phyloP scores from a whole-genome alignment of 2,329 filamentous ascomycete species.

The Massarina eburnea region DNA sequence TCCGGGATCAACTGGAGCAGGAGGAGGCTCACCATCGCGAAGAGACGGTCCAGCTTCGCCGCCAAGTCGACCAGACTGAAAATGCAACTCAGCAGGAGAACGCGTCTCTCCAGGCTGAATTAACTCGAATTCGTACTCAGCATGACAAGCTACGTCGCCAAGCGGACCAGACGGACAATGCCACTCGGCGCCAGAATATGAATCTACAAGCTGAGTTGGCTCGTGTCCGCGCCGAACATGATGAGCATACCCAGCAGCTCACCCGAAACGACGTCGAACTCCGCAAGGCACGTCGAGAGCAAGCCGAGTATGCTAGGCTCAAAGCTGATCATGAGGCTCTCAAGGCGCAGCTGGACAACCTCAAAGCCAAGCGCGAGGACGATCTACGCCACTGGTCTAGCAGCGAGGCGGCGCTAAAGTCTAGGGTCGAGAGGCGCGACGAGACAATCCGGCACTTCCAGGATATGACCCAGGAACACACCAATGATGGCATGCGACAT shows the following conservation, averaged over 20 bases:
- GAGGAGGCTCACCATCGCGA: constrained; percentile 37
- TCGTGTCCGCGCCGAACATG: constrained; percentile 35
- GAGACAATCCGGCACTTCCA: constrained; percentile 44
- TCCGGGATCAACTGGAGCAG: constrained; percentile 36
- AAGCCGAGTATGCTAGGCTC: constrained; percentile 56
- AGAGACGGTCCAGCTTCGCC: constrained; percentile 38
- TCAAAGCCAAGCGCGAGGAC: constrained; percentile 70
- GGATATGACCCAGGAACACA: constrained; percentile 40
- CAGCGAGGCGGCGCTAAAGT: constrained; percentile 35
- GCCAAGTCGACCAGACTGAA: constrained; percentile 35
- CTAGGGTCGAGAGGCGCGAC: constrained; percentile 38
- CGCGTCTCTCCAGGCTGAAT: constrained; percentile 34
- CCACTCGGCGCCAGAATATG: constrained; percentile 37
- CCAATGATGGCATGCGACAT: constrained; percentile 41
- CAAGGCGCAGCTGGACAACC: constrained; percentile 70
- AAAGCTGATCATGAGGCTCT: constrained; percentile 70
- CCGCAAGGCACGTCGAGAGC: constrained; percentile 38
- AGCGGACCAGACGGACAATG: constrained; percentile 35
- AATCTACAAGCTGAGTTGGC: constrained; percentile 36
- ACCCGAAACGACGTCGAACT: constrained; percentile 37
- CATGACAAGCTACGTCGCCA: constrained; percentile 37
- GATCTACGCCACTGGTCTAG: constrained; percentile 37
- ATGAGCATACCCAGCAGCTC: constrained; percentile 40
- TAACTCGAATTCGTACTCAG: constrained; percentile 34
- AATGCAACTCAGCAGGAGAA: constrained; percentile 39